Base-by-base conservation (phyloP, 179 eudicot species). In the Beta macrorhiza region DNA sequence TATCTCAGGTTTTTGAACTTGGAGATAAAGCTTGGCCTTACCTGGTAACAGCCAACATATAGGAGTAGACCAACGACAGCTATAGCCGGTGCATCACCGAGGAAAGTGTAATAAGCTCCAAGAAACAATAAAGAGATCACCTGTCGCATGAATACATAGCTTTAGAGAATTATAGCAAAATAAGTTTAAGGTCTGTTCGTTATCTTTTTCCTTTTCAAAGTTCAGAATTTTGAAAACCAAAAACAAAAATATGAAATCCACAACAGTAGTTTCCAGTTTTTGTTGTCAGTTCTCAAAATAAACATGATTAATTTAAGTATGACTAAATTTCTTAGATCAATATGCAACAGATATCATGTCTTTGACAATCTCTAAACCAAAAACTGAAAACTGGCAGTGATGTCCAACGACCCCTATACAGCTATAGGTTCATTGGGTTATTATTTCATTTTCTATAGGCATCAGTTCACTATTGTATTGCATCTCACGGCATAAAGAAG, bases 21-120 rank as follows among this genome's bases (percentile, higher is more conserved):
- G 9, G 17, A 67, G 19, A 62, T 15, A 77, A 59, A 25, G 52
- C 44, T 20, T 82, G 59, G 42, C 37, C 25, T 47, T 84, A 96
- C 99, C 98, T 96, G 99, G 85, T 94, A 94, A 87, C 98, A 94
- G 32, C 98, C 97, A 63, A 96, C 97, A 80, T 94, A 96, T 57
- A 94, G 81, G 65, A 96, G 91, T 85, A 96, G 85, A 53, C 91
- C 97, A 84, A 82, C 88, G 70, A 96, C 97, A 59, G 98, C 98
- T 83, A 96, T 85, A 63, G 89, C 93, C 10, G 96, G 97, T 62
- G 84, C 88, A 83, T 90, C 79, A 84, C 81, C 91, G 74, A 96
- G 90, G 85, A 88, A 96, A 69, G 91, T 94, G 89, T 94, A 96
- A 87, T 94, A 96, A 58, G 97, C 87, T 75, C 98, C 99, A 83